A percentile compares a stretch with the other conserved stretches of the same genome.
These are phyloP conservation scores for Symbiodinium natans DNA, from an alignment of 73 alveolate species.

Conservation along the genomic window DNA sequence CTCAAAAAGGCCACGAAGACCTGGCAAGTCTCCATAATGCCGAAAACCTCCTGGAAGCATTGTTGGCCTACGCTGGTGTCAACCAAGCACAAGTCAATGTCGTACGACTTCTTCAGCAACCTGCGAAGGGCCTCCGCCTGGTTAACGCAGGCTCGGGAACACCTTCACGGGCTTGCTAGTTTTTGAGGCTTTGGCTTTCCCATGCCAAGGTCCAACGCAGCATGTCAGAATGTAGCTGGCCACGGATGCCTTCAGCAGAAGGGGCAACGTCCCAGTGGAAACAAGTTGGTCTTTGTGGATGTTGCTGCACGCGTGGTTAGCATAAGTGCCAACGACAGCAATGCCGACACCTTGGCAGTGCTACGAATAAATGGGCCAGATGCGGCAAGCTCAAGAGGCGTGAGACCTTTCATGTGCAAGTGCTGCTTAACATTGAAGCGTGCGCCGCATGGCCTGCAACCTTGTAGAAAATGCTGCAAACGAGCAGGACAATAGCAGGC, in stretches of 20 bases:
- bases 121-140: conserved; percentile 10
- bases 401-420: background rate
- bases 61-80: background rate
- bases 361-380: no score
- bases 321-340: background rate
- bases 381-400: background rate
- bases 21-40: background rate
- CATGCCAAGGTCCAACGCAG: background rate
- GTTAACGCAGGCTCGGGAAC: background rate
- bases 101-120: no score
- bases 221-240: background rate
- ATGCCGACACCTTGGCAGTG: background rate
- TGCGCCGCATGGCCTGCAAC: background rate
- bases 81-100: background rate
- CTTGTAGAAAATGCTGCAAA: background rate
- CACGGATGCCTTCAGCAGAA: background rate
- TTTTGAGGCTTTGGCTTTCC: background rate
- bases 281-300: background rate
- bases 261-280: background rate
- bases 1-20: background rate
- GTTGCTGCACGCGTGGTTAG: background rate
- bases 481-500: background rate
- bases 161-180: background rate
- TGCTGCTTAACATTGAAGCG: background rate
- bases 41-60: background rate